A percentile compares a stretch with the other conserved stretches of the same genome.
Conservation (phyloP, 2,329 filamentous ascomycete genomes). For the Madurella fahalii region DNA sequence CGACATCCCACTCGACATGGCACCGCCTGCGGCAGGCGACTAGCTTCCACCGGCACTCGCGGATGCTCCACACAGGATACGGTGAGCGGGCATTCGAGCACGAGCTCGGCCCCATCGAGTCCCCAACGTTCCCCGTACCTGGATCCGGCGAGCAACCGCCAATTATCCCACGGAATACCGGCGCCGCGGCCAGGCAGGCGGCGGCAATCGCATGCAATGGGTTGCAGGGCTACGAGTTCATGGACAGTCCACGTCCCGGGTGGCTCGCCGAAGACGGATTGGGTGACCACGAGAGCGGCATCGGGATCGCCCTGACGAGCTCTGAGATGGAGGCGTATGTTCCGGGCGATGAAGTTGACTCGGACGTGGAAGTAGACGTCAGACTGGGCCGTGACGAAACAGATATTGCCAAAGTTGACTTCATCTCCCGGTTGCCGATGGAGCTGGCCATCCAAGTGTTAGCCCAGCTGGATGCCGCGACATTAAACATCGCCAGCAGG, state of each 20-base stretch:
- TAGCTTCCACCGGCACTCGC: constrained; percentile 46
- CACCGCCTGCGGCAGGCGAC: constrained; percentile 49
- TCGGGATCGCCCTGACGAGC: constrained; percentile 54
- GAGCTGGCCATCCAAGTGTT: constrained; percentile 59
- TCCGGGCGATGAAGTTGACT: constrained; percentile 34
- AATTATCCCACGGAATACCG: constrained; percentile 55
- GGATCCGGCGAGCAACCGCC: constrained; percentile 53
- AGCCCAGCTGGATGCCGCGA: constrained; percentile 50
- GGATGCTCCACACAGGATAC: constrained; percentile 43
- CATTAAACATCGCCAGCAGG: constrained; percentile 44
- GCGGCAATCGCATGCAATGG: constrained; percentile 58
- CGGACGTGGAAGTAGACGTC: constrained; percentile 34
- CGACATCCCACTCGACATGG: constrained; percentile 49
- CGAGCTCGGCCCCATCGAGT: constrained; percentile 35
- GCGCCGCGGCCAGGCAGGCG: constrained; percentile 57
- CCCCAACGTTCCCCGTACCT: constrained; percentile 42
- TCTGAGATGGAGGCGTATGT: constrained; percentile 34
- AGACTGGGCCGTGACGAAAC: constrained; percentile 28
- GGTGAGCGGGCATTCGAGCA: constrained; percentile 23
- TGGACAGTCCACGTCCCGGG: constrained; percentile 37
- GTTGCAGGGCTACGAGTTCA: constrained; percentile 26
- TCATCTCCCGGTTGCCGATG: constrained; percentile 50
- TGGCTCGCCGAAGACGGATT: constrained; percentile 46
- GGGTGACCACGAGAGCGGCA: constrained; percentile 62
- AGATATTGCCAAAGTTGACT: constrained; percentile 54